phyloP scores from a whole-genome alignment of 2,329 filamentous ascomycete species.

The Ambrosiella xylebori region DNA sequence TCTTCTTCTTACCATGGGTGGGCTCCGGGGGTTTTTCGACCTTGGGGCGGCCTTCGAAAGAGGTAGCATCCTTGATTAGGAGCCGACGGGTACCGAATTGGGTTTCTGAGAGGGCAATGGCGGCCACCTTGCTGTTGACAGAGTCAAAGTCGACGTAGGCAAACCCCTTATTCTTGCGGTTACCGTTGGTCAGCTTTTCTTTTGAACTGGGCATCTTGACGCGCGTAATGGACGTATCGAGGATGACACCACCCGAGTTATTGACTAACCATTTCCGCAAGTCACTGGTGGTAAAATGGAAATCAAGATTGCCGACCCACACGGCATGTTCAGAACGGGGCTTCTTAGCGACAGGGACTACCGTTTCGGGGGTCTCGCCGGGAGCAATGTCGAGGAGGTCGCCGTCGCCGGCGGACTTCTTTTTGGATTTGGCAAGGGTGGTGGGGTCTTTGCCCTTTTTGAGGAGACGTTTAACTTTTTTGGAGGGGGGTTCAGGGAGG shows the following conservation, averaged over 20 bases:
- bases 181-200: conserved; percentile 15
- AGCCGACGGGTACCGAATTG: conserved; percentile 60
- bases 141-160: conserved; percentile 86
- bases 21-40: conserved; percentile 13
- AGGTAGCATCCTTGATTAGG: conserved; percentile 84
- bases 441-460: conserved; percentile 59
- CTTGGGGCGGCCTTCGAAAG: conserved; percentile 67
- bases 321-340: conserved; percentile 65
- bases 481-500: conserved; percentile 86
- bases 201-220: conserved; percentile 50
- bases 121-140: conserved; percentile 52
- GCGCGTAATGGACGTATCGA: conserved; percentile 59
- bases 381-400: conserved; percentile 13
- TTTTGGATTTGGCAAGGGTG: conserved; percentile 23
- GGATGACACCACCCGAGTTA: conserved; percentile 47
- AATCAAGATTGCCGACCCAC: conserved; percentile 95
- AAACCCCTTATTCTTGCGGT: conserved; percentile 64
- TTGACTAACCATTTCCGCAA: conserved; percentile 66
- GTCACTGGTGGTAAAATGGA: conserved; percentile 55
- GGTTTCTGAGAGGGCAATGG: conserved; percentile 72
- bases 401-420: conserved; percentile 22
- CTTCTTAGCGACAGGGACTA: conserved; percentile 19
- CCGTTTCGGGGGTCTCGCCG: neutral
- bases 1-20: conserved; percentile 16
- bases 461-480: conserved; percentile 74